Conservation (phyloP, 1,139 yeast genomes). For the Kodamaea derodonti region DNA sequence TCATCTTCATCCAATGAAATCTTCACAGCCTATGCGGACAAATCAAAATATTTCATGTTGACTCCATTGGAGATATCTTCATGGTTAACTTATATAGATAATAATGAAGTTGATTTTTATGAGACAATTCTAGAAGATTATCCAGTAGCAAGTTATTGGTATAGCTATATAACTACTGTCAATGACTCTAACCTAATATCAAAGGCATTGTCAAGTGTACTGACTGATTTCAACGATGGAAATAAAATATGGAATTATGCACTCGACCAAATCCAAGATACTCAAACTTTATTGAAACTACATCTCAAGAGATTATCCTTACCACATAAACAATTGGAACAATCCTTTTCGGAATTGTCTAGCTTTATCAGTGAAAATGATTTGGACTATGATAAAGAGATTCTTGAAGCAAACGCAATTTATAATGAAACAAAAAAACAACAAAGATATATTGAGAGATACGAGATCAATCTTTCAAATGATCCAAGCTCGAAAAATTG, state of each 20-base stretch:
- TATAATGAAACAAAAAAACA: slow-evolving; percentile 25
- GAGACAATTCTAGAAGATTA: slow-evolving; percentile 9
- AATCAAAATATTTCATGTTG: slow-evolving; percentile 19
- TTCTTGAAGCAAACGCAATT: slow-evolving; percentile 37
- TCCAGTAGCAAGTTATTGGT: slow-evolving; percentile 12
- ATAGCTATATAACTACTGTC: background rate
- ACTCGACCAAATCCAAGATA: slow-evolving; percentile 11
- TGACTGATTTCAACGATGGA: slow-evolving; percentile 29
- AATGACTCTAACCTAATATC: background rate
- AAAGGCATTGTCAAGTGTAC: background rate
- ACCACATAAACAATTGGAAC: slow-evolving; percentile 42
- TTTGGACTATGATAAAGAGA: slow-evolving; percentile 34
- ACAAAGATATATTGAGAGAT: slow-evolving; percentile 25
- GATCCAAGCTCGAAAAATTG: slow-evolving; percentile 21
- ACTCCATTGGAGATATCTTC: slow-evolving; percentile 21
- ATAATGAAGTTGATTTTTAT: slow-evolving; percentile 8
- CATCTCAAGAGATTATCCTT: slow-evolving; percentile 33
- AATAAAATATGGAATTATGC: slow-evolving; percentile 32
- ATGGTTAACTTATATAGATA: slow-evolving; percentile 23
- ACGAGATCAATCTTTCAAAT: slow-evolving; percentile 17
- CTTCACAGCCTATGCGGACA: slow-evolving; percentile 17
- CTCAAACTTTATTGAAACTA: slow-evolving; percentile 14
- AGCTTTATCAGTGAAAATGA: slow-evolving; percentile 33
- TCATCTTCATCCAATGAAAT: slow-evolving; percentile 9
- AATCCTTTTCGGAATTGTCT: slow-evolving; percentile 43